Evolutionary conservation across 352 stramenopile species (phyloP).

Genomic region (Pythium pectinolyticum): DNA sequence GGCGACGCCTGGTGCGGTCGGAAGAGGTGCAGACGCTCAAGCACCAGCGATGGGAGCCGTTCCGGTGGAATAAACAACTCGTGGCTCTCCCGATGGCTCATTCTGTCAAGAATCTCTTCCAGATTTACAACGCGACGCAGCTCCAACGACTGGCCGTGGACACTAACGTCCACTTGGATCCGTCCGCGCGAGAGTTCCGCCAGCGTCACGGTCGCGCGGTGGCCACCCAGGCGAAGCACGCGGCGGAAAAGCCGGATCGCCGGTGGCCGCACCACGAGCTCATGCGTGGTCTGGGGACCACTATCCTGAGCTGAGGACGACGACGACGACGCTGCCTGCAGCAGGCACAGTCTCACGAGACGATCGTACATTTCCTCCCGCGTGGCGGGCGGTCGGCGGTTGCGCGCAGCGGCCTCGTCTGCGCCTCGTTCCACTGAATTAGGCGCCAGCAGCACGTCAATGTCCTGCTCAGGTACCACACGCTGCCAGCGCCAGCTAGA

Average conservation of each 20-base stretch:
- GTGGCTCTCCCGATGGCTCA: slow-evolving; percentile 40
- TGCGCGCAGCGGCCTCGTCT: slow-evolving; percentile 16
- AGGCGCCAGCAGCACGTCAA: slow-evolving; percentile 61
- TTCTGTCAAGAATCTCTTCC: slow-evolving; percentile 51
- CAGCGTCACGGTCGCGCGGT: slow-evolving; percentile 54
- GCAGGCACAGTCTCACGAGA: slow-evolving; percentile 53
- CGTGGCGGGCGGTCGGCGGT: slow-evolving; percentile 43
- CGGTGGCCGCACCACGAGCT: slow-evolving; percentile 51
- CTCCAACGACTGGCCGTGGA: slow-evolving; percentile 34
- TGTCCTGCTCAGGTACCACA: slow-evolving; percentile 49
- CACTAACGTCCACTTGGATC: slow-evolving; percentile 57
- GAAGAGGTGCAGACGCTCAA: slow-evolving; percentile 67
- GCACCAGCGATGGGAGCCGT: slow-evolving; percentile 41
- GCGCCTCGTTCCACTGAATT: slow-evolving; percentile 52
- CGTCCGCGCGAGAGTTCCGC: slow-evolving; percentile 58
- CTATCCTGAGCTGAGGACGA: no score
- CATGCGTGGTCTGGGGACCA: neutral
- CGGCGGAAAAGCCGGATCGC: slow-evolving; percentile 58
- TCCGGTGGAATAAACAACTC: slow-evolving; percentile 35
- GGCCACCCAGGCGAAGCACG: slow-evolving; percentile 43
- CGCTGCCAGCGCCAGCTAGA: slow-evolving; percentile 54
- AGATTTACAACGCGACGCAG: slow-evolving; percentile 42
- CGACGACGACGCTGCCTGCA: slow-evolving; percentile 26
- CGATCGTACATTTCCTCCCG: slow-evolving; percentile 62
- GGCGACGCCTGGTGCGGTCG: slow-evolving; percentile 4